Percentiles rank a stretch among this genome's conserved stretches.
Evolutionary conservation across 2,329 filamentous ascomycete species (phyloP).

Genomic region (Plenodomus tracheiphilus): DNA sequence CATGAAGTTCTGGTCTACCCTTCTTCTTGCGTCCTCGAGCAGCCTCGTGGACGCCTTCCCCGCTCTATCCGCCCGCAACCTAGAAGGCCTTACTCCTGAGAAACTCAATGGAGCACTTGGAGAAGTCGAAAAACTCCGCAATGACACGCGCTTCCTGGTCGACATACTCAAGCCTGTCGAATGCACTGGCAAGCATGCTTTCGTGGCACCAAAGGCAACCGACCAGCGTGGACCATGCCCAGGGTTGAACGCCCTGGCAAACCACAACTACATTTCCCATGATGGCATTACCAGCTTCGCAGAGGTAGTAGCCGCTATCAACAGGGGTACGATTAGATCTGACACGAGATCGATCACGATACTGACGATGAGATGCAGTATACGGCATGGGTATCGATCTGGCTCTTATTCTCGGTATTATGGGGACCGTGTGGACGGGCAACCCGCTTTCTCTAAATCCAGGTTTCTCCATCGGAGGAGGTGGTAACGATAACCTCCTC

Average conservation of each 20-base stretch:
- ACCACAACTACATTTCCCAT: slow-evolving; percentile 37
- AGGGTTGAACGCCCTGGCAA: slow-evolving; percentile 48
- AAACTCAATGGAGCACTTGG: slow-evolving; percentile 13
- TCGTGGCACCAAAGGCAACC: slow-evolving; percentile 38
- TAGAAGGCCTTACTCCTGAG: slow-evolving; percentile 14
- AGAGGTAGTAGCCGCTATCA: slow-evolving; percentile 48
- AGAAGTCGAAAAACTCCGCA: slow-evolving; percentile 10
- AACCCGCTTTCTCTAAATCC: slow-evolving; percentile 55
- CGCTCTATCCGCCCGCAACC: slow-evolving; percentile 3
- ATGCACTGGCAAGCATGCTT: slow-evolving; percentile 24
- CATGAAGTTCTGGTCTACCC: slow-evolving; percentile 18
- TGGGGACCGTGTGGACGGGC: slow-evolving; percentile 55
- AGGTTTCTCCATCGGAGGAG: slow-evolving; percentile 56
- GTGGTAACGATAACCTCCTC: slow-evolving; percentile 46
- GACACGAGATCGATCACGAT: not conserved
- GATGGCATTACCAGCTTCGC: slow-evolving; percentile 47
- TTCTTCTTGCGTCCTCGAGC: slow-evolving; percentile 13
- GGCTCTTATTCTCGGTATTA: slow-evolving; percentile 45
- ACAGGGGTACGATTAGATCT: slow-evolving; percentile 36
- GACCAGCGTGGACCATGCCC: slow-evolving; percentile 51
- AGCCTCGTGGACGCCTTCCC: slow-evolving; percentile 18
- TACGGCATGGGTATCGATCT: slow-evolving; percentile 51
- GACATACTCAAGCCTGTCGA: slow-evolving; percentile 34
- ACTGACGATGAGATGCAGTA: slow-evolving; percentile 29
- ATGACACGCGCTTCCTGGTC: slow-evolving; percentile 15